A percentile compares a stretch with the other conserved stretches of the same genome.
phyloP scores from a whole-genome alignment of 2,329 filamentous ascomycete genomes.

The Fusarium brevicatenulatum region DNA sequence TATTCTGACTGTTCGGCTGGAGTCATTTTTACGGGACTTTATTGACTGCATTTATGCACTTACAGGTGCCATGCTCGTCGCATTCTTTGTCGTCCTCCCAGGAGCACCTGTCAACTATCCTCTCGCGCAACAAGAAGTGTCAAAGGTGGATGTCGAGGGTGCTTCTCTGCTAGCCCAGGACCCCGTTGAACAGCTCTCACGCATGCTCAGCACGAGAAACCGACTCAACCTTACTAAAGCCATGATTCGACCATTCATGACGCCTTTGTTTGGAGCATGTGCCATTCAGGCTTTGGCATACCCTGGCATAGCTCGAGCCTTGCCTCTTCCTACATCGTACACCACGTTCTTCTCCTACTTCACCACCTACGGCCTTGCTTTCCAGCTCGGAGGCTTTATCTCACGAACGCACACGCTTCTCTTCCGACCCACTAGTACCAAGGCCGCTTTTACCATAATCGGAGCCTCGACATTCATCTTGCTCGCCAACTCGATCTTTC shows the following conservation, averaged over 20 bases:
- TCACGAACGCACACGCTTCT: constrained; percentile 39
- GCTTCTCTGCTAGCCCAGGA: constrained; percentile 52
- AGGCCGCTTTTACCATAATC: constrained; percentile 13
- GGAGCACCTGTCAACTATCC: constrained; percentile 39
- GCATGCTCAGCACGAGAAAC: constrained; percentile 27
- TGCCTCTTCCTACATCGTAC: constrained; percentile 38
- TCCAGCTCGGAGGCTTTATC: constrained; percentile 46
- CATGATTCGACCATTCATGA: constrained; percentile 41
- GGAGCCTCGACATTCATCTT: constrained; percentile 11
- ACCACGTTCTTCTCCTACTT: constrained; percentile 44
- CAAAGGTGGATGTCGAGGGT: constrained; percentile 33
- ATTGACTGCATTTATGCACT: constrained; percentile 44
- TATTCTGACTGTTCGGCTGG: constrained; percentile 43
- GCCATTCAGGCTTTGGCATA: constrained; percentile 40
- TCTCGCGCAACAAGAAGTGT: constrained; percentile 1
- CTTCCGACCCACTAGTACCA: constrained; percentile 22
- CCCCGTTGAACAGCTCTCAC: constrained; percentile 39
- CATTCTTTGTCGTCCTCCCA: constrained; percentile 46
- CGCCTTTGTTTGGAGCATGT: constrained; percentile 42
- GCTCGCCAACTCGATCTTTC: constrained; percentile 37
- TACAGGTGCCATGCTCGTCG: constrained; percentile 41
- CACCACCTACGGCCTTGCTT: constrained; percentile 43
- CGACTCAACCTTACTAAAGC: constrained; percentile 13
- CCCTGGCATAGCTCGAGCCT: constrained; percentile 45
- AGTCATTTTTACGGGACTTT: constrained; percentile 43